A percentile compares a stretch with the other conserved stretches of the same genome.
These are phyloP conservation scores for Hyparrhenia diplandra DNA, from an alignment of 176 grass and related monocot genomes.

Conservation along the genomic window DNA sequence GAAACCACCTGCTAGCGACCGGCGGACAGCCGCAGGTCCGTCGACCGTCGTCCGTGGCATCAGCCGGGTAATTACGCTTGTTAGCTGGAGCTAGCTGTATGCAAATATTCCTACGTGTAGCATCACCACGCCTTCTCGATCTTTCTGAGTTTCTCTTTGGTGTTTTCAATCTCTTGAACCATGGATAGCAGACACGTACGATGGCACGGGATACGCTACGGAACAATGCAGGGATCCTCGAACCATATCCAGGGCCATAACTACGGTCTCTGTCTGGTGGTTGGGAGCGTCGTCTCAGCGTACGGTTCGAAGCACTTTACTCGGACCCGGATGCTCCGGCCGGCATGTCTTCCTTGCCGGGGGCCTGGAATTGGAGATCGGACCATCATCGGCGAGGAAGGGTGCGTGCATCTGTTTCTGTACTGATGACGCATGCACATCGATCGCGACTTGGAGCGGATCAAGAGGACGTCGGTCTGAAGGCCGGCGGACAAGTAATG, in stretches of 20 bases:
- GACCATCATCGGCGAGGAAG: not conserved
- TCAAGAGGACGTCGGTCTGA: not conserved
- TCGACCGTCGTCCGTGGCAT: no score
- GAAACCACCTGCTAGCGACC: not conserved
- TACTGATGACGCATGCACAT: not conserved
- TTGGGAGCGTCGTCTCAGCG: slow-evolving; percentile 10
- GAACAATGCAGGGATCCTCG: no score
- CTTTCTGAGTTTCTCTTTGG: no score
- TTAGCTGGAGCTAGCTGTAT: no score
- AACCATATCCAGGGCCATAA: no score
- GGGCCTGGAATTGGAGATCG: not conserved
- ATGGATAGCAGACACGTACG: no score
- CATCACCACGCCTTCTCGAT: no score
- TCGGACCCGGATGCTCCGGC: not conserved
- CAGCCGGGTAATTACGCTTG: not conserved
- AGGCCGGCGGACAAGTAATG: slow-evolving; percentile 23
- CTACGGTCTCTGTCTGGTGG: not conserved
- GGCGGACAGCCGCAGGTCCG: not conserved
- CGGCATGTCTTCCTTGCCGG: not conserved
- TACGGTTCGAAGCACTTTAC: not conserved
- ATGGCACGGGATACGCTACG: no score
- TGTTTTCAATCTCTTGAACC: no score
- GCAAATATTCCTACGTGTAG: no score
- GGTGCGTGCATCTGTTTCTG: not conserved
- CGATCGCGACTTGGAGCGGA: not conserved